Evolutionary conservation across 495 filamentous ascomycete species (phyloP), one percentile per base, ranked within the genome.

Genomic region (Haplographium delicatum): DNA sequence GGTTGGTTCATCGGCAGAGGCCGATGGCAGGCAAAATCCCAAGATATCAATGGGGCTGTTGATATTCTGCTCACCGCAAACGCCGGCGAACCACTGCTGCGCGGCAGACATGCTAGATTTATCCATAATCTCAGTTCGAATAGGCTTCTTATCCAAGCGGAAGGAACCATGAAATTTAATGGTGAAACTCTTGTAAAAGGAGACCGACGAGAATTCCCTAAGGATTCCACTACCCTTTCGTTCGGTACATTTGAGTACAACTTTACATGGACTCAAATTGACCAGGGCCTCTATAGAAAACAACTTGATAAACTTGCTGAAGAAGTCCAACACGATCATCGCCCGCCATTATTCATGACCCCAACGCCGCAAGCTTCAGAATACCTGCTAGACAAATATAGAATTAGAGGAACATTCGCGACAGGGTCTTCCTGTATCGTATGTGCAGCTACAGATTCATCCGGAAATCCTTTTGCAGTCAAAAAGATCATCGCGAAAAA

Each of bases 191-290:
- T 39, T 7, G 18, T 19, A 15, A 24, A 22, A 8, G 43, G 43
- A 5, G 43, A 45, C 18, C 39, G 39, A 7, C 39, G 24, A 24
- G 19, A 30, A 16, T 18, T 30, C 22, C 25, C 27, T 13, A 45
- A 28, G n/a, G 22, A 45, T 13, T 2, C 16, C 15, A 18, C 43
- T 15, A 24, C 33, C 27, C 6, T 45, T 13, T 20, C 43, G 4
- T 45, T 45, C 20, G 43, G 43, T 5, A 33, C n/a, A 3, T 24
- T 45, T 30, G 43, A 45, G 43, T 45, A 45, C 43, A 24, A 31
- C 5, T 19, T 45, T 26, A 15, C 43, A 5, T 45, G 15, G n/a
- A 26, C 25, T 10, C 5, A 25, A 5, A 19, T 45, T 18, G 43
- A 33, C 15, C 43, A 45, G 25, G 15, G n/a, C 4, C 2, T 45